A percentile compares a stretch with the other conserved stretches of the same genome.
phyloP scores from a whole-genome alignment of 2,329 filamentous ascomycete genomes.

The Ilyonectria robusta region DNA sequence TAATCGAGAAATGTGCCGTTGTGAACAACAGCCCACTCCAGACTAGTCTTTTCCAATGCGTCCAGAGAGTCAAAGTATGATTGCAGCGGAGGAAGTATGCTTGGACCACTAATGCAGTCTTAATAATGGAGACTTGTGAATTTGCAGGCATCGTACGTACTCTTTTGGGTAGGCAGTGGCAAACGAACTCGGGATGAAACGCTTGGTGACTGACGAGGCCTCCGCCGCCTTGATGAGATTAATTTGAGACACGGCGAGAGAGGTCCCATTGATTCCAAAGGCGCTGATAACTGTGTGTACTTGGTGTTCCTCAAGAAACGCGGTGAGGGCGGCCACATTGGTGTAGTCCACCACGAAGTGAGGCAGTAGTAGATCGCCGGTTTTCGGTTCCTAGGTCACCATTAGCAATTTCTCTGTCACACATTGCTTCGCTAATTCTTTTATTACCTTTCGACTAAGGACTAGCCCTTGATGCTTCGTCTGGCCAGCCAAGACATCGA shows the following conservation, averaged over 20 bases:
- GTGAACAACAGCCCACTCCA: slow-evolving; percentile 17
- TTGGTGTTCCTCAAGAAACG: neutral
- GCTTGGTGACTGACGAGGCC: slow-evolving; percentile 6
- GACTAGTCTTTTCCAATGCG: neutral
- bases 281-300: slow-evolving; percentile 6
- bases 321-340: neutral
- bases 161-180: slow-evolving; percentile 4
- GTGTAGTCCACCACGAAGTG: slow-evolving; percentile 17
- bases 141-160: neutral
- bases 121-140: neutral
- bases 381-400: neutral
- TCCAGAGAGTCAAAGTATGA: slow-evolving; percentile 17
- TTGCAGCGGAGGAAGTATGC: slow-evolving; percentile 13
- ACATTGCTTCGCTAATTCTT: neutral
- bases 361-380: neutral
- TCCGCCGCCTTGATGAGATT: slow-evolving; percentile 11
- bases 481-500: slow-evolving; percentile 5
- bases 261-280: slow-evolving; percentile 1
- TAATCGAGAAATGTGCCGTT: slow-evolving; percentile 21
- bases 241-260: neutral
- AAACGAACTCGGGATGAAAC: slow-evolving; percentile 15
- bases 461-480: neutral
- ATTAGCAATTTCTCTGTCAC: no score
- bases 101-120: neutral
- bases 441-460: slow-evolving; percentile 1